Evolutionary conservation across 352 stramenopile genomes (phyloP).

Genomic region (Globisporangium iwayamae): DNA sequence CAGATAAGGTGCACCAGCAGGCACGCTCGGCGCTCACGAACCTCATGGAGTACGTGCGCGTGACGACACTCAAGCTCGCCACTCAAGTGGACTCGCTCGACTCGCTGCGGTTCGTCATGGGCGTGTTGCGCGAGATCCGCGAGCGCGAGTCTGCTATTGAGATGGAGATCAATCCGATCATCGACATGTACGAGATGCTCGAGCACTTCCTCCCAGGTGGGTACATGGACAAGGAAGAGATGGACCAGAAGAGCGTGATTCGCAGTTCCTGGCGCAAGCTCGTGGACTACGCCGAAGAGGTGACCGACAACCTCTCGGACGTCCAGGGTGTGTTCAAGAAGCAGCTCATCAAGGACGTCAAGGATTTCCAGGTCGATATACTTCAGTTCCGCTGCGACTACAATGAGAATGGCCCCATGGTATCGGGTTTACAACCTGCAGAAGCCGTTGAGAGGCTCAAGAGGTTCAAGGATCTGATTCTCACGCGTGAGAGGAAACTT

Average conservation of each 20-base stretch:
- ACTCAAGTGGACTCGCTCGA: slow-evolving; percentile 70
- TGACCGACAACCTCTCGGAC: slow-evolving; percentile 81
- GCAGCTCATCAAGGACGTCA: slow-evolving; percentile 85
- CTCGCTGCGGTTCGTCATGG: slow-evolving; percentile 80
- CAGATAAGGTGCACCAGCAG: slow-evolving; percentile 77
- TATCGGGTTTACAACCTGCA: slow-evolving; percentile 66
- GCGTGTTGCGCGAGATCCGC: slow-evolving; percentile 76
- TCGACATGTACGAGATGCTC: slow-evolving; percentile 90
- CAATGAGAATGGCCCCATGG: slow-evolving; percentile 61
- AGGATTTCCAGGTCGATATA: slow-evolving; percentile 76
- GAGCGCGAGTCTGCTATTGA: slow-evolving; percentile 86
- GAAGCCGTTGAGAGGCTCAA: slow-evolving; percentile 84
- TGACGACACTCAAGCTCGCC: slow-evolving; percentile 68
- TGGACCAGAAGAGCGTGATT: slow-evolving; percentile 89
- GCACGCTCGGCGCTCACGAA: slow-evolving; percentile 55
- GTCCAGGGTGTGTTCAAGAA: slow-evolving; percentile 90
- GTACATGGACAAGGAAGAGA: slow-evolving; percentile 87
- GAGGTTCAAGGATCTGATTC: slow-evolving; percentile 82
- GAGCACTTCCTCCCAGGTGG: slow-evolving; percentile 84
- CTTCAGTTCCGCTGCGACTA: slow-evolving; percentile 68
- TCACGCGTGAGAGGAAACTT: slow-evolving; percentile 74
- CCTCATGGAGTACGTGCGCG: slow-evolving; percentile 77
- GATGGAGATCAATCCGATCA: slow-evolving; percentile 87
- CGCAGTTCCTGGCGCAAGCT: slow-evolving; percentile 83
- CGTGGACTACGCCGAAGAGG: slow-evolving; percentile 85